Evolutionary conservation across 2,329 filamentous ascomycete genomes (phyloP).

Genomic region (Talaromyces albobiverticillius): DNA sequence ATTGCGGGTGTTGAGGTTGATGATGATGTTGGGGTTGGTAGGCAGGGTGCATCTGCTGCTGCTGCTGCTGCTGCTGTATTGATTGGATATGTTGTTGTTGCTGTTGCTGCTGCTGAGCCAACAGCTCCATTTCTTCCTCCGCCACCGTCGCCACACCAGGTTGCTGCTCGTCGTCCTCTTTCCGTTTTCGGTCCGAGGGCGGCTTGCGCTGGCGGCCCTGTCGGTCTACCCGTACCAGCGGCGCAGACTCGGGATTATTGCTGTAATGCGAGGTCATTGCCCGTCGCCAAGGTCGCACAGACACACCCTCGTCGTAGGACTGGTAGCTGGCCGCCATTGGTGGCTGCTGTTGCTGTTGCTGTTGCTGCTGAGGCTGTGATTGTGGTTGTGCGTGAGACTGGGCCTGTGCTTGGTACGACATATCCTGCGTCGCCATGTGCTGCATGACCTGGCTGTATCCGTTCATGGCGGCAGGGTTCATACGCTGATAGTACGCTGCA

Average conservation of each 20-base stretch:
- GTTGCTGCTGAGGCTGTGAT: neutral
- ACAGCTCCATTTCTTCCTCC: neutral
- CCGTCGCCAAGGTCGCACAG: constrained; percentile 26
- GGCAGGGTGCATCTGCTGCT: constrained; percentile 13
- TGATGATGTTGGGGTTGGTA: constrained; percentile 13
- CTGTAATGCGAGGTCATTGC: constrained; percentile 27
- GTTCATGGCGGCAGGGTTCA: constrained; percentile 21
- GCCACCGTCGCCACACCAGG: too few species aligned
- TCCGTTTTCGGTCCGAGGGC: constrained; percentile 16
- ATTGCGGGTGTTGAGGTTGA: constrained; percentile 19
- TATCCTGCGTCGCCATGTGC: constrained; percentile 21
- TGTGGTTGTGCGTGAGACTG: neutral
- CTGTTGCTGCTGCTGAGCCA: constrained; percentile 10
- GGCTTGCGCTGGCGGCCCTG: constrained; percentile 19
- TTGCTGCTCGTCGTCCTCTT: constrained; percentile 6
- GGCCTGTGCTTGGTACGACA: constrained; percentile 21
- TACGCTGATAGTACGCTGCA: constrained; percentile 25
- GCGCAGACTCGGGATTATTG: constrained; percentile 13
- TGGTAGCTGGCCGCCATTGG: neutral
- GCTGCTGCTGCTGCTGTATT: constrained; percentile 13
- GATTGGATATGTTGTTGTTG: constrained; percentile 8
- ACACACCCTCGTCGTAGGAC: constrained; percentile 3
- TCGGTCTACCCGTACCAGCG: constrained; percentile 19
- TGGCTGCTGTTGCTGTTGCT: neutral
- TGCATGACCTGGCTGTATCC: constrained; percentile 26